Evolutionary conservation across 495 filamentous ascomycete species (phyloP).

Genomic region (Melanomma pulvis-pyrius): DNA sequence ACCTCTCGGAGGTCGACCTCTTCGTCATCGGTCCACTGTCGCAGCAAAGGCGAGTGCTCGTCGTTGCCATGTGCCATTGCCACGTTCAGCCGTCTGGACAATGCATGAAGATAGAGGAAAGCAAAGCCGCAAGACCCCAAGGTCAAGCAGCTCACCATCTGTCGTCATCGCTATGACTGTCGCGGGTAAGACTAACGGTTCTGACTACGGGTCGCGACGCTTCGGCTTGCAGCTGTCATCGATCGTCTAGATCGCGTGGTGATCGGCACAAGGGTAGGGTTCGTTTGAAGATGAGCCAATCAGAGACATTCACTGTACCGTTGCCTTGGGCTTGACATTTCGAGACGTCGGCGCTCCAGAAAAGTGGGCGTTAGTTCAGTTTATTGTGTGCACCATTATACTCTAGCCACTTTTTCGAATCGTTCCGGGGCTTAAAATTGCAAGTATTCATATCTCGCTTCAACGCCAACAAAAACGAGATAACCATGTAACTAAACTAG

Average conservation of each 20-base stretch:
- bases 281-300: background rate
- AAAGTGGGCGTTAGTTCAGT: too few species aligned
- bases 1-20: constrained; percentile 9
- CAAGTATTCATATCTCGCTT: too few species aligned
- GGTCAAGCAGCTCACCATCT: background rate
- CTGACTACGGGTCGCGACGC: too few species aligned
- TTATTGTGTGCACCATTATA: too few species aligned
- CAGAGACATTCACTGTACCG: background rate
- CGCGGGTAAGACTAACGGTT: background rate
- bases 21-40: background rate
- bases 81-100: background rate
- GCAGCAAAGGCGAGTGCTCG: constrained; percentile 13
- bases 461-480: too few species aligned
- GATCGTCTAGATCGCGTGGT: background rate
- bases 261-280: background rate
- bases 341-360: too few species aligned
- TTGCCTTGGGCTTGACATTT: too few species aligned
- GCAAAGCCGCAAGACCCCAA: background rate
- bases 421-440: too few species aligned
- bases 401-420: too few species aligned
- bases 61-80: background rate
- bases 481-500: too few species aligned
- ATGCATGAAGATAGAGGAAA: background rate
- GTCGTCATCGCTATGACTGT: background rate
- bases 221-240: background rate